phyloP scores from a whole-genome alignment of 495 filamentous ascomycete species.

The Penicillium psychrofluorescens region DNA sequence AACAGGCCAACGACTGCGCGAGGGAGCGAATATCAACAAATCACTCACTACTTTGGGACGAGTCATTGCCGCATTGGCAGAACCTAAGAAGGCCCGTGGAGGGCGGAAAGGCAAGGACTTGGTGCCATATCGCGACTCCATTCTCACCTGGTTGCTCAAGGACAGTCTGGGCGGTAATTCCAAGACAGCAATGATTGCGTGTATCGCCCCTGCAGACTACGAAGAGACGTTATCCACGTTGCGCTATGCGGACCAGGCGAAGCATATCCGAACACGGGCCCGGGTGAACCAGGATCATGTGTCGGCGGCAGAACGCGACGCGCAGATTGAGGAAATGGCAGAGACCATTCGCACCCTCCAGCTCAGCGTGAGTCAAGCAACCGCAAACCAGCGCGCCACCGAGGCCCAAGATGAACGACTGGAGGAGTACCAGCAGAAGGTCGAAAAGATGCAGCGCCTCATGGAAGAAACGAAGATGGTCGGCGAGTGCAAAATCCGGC shows the following conservation, averaged over 20 bases:
- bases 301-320: constrained; percentile 80
- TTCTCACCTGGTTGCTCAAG: constrained; percentile 96
- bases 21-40: constrained; percentile 98
- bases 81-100: constrained; percentile 55
- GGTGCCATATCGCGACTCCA: constrained; percentile 91
- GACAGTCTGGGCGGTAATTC: constrained; percentile 91
- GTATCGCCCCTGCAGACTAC: constrained; percentile 91
- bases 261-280: constrained; percentile 95
- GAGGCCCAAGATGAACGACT: constrained; percentile 63
- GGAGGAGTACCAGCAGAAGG: constrained; percentile 85
- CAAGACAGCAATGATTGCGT: constrained; percentile 99
- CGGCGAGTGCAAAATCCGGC: constrained; percentile 83
- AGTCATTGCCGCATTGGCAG: constrained; percentile 93
- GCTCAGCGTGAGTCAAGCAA: constrained; percentile 54
- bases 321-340: constrained; percentile 87
- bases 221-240: constrained; percentile 95
- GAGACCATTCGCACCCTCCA: constrained; percentile 84
- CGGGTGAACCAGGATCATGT: constrained; percentile 90
- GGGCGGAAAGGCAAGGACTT: constrained; percentile 55
- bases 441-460: constrained; percentile 77
- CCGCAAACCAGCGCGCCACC: constrained; percentile 38
- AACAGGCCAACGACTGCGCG: constrained; percentile 79
- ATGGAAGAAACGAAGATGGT: constrained; percentile 91
- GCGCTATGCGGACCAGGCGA: constrained; percentile 96
- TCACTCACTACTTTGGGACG: constrained; percentile 92